These are phyloP conservation scores for Leishmania tropica DNA, from an alignment of 208 protist species.

Conservation along the genomic window DNA sequence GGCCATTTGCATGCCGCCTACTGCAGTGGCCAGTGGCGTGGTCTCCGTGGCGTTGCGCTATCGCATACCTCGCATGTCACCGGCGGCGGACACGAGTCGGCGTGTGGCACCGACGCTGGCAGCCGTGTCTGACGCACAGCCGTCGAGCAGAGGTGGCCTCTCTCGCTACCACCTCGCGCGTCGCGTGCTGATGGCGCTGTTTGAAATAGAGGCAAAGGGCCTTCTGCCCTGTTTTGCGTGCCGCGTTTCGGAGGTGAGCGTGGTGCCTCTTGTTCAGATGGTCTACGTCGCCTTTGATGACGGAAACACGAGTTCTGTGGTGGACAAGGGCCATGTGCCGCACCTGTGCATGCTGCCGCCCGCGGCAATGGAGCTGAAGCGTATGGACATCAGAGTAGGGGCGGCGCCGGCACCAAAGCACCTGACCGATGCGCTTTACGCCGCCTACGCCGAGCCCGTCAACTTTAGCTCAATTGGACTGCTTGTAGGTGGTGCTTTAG, in stretches of 20 bases:
- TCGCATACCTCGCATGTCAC: conserved; percentile 34
- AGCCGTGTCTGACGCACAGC: conserved; percentile 13
- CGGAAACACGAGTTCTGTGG: conserved; percentile 22
- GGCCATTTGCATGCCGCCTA: conserved; percentile 33
- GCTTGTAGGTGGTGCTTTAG: conserved; percentile 48
- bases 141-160: conserved; percentile 14
- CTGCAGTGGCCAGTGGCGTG: conserved; percentile 2
- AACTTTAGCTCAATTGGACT: conserved; percentile 55
- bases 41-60: conserved; percentile 21
- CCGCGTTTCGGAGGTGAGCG: conserved; percentile 42
- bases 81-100: conserved; percentile 14
- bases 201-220: conserved; percentile 52
- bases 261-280: conserved; percentile 45
- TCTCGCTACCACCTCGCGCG: conserved; percentile 47
- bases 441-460: conserved; percentile 21
- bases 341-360: conserved; percentile 52
- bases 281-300: conserved; percentile 41
- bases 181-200: conserved; percentile 45
- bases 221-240: conserved; percentile 70
- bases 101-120: conserved; percentile 27
- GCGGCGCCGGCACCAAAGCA: not conserved
- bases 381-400: conserved; percentile 33
- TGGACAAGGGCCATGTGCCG: conserved; percentile 32
- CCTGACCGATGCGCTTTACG: conserved; percentile 7
- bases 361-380: conserved; percentile 58